These are phyloP conservation scores for Anaeramoeba flamelloides DNA, from an alignment of 78 protist species.

Conservation along the genomic window DNA sequence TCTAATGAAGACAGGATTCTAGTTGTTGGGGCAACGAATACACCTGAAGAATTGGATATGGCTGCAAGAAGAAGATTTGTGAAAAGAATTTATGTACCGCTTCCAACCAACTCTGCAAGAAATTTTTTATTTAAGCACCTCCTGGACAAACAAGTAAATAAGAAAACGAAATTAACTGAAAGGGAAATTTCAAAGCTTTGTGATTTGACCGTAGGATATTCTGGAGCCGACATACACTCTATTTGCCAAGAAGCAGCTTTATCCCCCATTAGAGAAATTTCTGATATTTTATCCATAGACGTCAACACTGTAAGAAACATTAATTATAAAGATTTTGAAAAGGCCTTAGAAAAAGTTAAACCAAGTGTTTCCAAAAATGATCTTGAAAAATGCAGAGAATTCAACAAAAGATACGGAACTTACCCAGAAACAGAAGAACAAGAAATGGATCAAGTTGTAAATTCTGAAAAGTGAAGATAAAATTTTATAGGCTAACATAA, in stretches of 20 bases:
- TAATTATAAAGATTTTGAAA: not conserved
- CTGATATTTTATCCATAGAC: not conserved
- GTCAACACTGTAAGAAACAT: not conserved
- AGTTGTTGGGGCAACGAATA: not conserved
- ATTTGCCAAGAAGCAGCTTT: conserved; percentile 30
- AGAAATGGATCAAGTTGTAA: too few relatives aligned
- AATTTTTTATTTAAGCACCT: not conserved
- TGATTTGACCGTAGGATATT: not conserved
- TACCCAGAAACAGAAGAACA: not conserved
- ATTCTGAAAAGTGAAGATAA: too few relatives aligned
- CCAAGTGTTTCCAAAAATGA: not conserved
- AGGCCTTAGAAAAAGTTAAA: not conserved
- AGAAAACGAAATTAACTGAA: not conserved
- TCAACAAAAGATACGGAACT: not conserved
- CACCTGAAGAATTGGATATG: not conserved
- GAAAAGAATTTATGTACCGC: not conserved
- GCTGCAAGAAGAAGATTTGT: not conserved
- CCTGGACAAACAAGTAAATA: not conserved
- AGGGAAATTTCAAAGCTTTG: not conserved
- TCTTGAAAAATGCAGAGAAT: not conserved
- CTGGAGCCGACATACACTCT: conserved; percentile 10
- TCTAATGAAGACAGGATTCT: not conserved
- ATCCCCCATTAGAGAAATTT: conserved; percentile 13
- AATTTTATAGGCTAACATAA: too few relatives aligned
- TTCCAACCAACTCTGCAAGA: not conserved